Percentiles rank a stretch among this genome's conserved stretches.
These are phyloP conservation scores for Fagus crenata DNA, from an alignment of 306 rosid species.

Conservation along the genomic window DNA sequence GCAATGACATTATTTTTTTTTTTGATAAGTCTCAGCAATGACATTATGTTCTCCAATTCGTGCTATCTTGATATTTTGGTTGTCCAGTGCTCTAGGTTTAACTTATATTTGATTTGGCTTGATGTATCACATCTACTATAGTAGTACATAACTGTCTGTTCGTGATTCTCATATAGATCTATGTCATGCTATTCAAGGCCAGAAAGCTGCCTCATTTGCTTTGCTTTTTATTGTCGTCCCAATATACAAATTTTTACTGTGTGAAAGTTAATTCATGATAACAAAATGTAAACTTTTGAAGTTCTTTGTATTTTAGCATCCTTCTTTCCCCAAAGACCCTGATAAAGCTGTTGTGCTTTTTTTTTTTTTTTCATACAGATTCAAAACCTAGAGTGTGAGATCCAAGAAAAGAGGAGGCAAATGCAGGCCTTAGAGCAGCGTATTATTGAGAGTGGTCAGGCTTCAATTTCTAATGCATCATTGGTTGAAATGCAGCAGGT, in stretches of 20 bases:
- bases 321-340: neutral
- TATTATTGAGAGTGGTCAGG: constrained; percentile 76
- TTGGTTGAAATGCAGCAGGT: constrained; percentile 99
- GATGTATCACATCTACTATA: neutral
- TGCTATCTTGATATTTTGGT: neutral
- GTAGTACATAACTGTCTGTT: neutral
- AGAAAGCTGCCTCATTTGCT: neutral
- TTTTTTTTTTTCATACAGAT: constrained; percentile 46
- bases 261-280: neutral
- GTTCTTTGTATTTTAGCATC: neutral
- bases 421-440: constrained; percentile 82
- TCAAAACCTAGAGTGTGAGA: constrained; percentile 84
- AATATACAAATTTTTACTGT: neutral
- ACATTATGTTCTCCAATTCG: neutral
- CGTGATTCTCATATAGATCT: neutral
- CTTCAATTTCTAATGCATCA: constrained; percentile 72
- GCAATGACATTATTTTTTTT: neutral
- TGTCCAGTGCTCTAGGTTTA: neutral
- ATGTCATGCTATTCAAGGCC: neutral
- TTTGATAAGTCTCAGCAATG: no score
- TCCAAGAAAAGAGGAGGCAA: constrained; percentile 87
- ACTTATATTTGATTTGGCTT: neutral
- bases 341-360: constrained; percentile 23
- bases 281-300: neutral
- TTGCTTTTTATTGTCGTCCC: neutral